A percentile compares a stretch with the other conserved stretches of the same genome.
These are phyloP conservation scores for Rosa lucieae DNA, from an alignment of 306 rosid genomes.

Conservation along the genomic window DNA sequence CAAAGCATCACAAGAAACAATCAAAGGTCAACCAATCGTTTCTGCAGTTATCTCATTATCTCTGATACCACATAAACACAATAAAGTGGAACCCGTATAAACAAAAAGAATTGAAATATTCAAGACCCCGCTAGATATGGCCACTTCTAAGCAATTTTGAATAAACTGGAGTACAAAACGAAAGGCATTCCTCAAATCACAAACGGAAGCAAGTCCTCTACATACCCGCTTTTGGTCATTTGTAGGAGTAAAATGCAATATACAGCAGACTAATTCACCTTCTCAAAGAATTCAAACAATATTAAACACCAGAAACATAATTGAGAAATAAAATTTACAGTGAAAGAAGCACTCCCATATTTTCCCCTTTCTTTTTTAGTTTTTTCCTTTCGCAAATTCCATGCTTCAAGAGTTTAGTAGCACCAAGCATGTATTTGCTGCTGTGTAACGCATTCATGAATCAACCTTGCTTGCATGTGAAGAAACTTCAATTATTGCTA, in stretches of 20 bases:
- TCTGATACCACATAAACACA: neutral
- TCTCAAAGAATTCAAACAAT: slow-evolving; percentile 60
- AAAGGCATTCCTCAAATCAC: slow-evolving; percentile 39
- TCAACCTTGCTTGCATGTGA: slow-evolving; percentile 29
- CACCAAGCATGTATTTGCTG: slow-evolving; percentile 33
- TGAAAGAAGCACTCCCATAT: slow-evolving; percentile 26
- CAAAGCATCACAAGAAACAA: neutral
- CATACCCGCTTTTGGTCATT: slow-evolving; percentile 34
- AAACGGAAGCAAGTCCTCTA: slow-evolving; percentile 36
- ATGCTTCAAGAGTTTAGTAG: slow-evolving; percentile 17
- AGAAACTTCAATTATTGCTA: slow-evolving; percentile 42
- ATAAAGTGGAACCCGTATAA: neutral
- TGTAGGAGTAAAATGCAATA: slow-evolving; percentile 32
- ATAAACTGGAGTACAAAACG: slow-evolving; percentile 27
- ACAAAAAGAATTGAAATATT: neutral
- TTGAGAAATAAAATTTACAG: slow-evolving; percentile 41
- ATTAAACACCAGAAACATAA: slow-evolving; percentile 43
- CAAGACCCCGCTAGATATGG: neutral
- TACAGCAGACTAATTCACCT: slow-evolving; percentile 40
- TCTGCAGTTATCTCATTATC: neutral
- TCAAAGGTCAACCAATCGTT: neutral
- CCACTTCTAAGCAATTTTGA: neutral
- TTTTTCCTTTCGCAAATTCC: slow-evolving; percentile 20
- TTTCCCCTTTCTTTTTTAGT: slow-evolving; percentile 7
- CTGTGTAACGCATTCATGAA: slow-evolving; percentile 25